These are phyloP conservation scores for Starmerella kuoi DNA, from an alignment of 805 yeast species.

Conservation along the genomic window DNA sequence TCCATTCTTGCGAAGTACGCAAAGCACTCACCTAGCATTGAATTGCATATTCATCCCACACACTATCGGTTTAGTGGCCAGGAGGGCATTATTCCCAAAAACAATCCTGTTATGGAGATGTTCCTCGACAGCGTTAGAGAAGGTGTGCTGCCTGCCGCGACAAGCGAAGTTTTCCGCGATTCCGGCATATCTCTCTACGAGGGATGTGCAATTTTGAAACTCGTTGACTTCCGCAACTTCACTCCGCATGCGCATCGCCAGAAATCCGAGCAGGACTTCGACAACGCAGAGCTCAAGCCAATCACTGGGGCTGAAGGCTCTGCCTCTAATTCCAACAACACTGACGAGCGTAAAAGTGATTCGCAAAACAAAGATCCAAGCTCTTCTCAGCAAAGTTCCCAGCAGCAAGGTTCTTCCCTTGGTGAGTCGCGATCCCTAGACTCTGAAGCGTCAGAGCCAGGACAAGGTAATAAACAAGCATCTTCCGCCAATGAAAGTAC, in stretches of 20 bases:
- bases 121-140: conserved; percentile 67
- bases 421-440: no score
- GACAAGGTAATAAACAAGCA: background rate
- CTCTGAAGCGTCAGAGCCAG: background rate
- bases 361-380: background rate
- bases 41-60: conserved; percentile 80
- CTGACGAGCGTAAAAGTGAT: background rate
- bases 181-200: conserved; percentile 76
- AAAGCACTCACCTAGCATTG: conserved; percentile 66
- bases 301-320: background rate
- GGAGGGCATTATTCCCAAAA: conserved; percentile 75
- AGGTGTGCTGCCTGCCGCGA: conserved; percentile 78
- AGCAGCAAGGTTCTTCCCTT: no score
- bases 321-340: background rate
- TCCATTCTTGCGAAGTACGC: conserved; percentile 67
- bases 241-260: conserved; percentile 9
- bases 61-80: conserved; percentile 86
- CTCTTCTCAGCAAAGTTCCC: background rate
- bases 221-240: conserved; percentile 67
- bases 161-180: conserved; percentile 80
- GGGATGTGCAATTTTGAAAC: conserved; percentile 75
- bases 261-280: conserved; percentile 4
- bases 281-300: background rate
- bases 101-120: conserved; percentile 58
- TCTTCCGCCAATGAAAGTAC: background rate